Percentiles rank a stretch among this genome's conserved stretches.
These are phyloP conservation scores for Liquidambar formosana DNA, from an alignment of 164 flowering plant genomes.

Conservation along the genomic window DNA sequence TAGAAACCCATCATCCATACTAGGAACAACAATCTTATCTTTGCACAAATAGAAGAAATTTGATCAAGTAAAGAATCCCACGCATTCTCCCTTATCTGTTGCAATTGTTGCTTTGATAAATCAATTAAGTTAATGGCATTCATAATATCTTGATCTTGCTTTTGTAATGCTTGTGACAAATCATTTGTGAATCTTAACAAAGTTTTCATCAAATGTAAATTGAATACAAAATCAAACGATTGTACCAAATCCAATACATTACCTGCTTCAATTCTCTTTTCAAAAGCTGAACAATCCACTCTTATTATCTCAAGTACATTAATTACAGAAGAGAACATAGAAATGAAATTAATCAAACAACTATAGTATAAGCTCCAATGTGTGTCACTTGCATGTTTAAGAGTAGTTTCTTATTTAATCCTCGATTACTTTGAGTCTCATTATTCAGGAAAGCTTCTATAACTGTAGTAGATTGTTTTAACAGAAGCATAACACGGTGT, in stretches of 20 bases:
- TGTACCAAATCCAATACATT: not conserved
- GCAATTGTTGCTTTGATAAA: not conserved
- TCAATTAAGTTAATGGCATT: constrained; percentile 16
- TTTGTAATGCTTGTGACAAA: constrained; percentile 17
- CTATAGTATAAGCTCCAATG: not conserved
- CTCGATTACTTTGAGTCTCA: too few species aligned
- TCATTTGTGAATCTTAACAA: constrained; percentile 14
- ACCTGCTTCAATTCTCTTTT: not conserved
- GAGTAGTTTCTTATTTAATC: too few species aligned
- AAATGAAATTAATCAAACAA: not conserved
- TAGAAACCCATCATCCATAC: not conserved
- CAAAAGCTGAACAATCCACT: not conserved
- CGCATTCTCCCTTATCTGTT: constrained; percentile 10
- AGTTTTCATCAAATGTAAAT: not conserved
- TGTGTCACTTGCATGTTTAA: not conserved
- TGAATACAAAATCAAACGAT: not conserved
- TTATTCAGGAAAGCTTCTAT: too few species aligned
- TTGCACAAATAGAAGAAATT: constrained; percentile 6
- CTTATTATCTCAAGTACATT: not conserved
- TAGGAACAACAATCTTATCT: not conserved
- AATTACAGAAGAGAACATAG: not conserved
- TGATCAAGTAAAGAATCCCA: constrained; percentile 5
- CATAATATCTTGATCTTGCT: constrained; percentile 19
- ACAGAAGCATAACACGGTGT: too few species aligned
- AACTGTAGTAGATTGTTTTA: too few species aligned